A percentile compares a stretch with the other conserved stretches of the same genome.
Evolutionary conservation across 2,329 filamentous ascomycete species (phyloP).

Genomic region (Pseudopithomyces chartarum): DNA sequence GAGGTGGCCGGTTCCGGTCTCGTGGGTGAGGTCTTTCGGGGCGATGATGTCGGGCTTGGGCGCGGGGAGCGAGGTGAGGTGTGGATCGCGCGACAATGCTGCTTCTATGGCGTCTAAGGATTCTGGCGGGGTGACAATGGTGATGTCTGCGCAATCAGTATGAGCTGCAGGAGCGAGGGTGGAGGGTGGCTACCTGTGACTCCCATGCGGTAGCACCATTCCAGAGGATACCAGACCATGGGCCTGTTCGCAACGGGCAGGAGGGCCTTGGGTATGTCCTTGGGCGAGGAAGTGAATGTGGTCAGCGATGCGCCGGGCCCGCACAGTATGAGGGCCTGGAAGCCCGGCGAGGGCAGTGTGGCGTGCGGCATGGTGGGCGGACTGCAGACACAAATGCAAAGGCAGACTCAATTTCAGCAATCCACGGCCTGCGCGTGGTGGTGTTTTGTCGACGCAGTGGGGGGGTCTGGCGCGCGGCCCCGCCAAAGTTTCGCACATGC

Average conservation of each 20-base stretch:
- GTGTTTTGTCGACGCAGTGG: neutral
- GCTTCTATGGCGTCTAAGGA: conserved; percentile 70
- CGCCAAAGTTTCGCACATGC: conserved; percentile 20
- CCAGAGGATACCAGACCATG: conserved; percentile 89
- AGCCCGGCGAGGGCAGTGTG: conserved; percentile 73
- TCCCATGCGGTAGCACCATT: conserved; percentile 82
- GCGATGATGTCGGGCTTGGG: conserved; percentile 78
- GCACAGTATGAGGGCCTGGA: conserved; percentile 83
- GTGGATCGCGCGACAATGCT: conserved; percentile 77
- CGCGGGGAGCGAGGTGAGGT: conserved; percentile 72
- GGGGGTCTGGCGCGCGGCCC: conserved; percentile 7
- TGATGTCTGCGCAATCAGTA: conserved; percentile 47
- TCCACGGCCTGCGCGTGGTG: neutral
- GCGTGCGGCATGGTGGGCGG: conserved; percentile 71
- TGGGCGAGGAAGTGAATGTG: conserved; percentile 80
- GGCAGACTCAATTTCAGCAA: neutral
- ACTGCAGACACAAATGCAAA: neutral
- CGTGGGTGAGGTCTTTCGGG: conserved; percentile 76
- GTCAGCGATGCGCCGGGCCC: conserved; percentile 81
- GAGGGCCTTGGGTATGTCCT: conserved; percentile 81
- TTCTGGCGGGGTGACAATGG: conserved; percentile 62
- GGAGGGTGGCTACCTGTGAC: conserved; percentile 65
- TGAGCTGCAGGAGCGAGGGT: neutral
- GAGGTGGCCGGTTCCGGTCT: conserved; percentile 87
- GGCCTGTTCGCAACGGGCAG: conserved; percentile 82